Base-by-base conservation (phyloP, 202 grass and related monocot species). In the Digitaria exilis region DNA sequence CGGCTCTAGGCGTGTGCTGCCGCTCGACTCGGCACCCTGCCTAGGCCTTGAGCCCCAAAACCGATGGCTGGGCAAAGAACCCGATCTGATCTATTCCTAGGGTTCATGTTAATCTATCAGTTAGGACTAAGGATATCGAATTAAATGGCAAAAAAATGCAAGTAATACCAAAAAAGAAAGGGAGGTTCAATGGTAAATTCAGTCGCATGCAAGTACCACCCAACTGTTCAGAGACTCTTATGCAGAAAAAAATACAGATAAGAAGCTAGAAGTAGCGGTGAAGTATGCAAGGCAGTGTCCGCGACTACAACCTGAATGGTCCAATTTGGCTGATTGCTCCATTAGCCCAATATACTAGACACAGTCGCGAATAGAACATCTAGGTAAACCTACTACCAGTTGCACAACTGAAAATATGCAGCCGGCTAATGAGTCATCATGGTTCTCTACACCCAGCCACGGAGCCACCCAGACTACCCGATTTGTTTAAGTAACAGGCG, bases 381-480 rank as follows among this genome's bases (percentile, higher is more conserved):
- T 76, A 63, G 43, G 79, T 63, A 79, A 82, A 60, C 52, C 78
- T 82, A 87, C 71, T 76, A 62, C 64, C 39, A 77, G 63, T 60
- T 62, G 79, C 71, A 82, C 52, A 63, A 32, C 17, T 74, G 75
- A 25, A 66, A 46, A 72, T 57, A 66, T 79, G 66, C 75, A 67
- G 25, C 74, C 26, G 0, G 58, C 55, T 67, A 84, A 84, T 59
- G 1, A 84, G 28, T 67, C 58, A 67, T 67, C 37, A 57, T 76
- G 71, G 6, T 67, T 29, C 29, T 79, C 35, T 54, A 2, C n/a
- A 24, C 21, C 8, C 3, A 49, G n/a, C n/a, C n/a, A n/a, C n/a
- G n/a, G n/a, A n/a, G n/a, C n/a, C n/a, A n/a, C n/a, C n/a, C n/a
- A n/a, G n/a, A n/a, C n/a, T n/a, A n/a, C n/a, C n/a, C n/a, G n/a